A percentile compares a stretch with the other conserved stretches of the same genome.
These are phyloP conservation scores for Setaria italica DNA, from an alignment of 202 grass and related monocot species.

Conservation along the genomic window DNA sequence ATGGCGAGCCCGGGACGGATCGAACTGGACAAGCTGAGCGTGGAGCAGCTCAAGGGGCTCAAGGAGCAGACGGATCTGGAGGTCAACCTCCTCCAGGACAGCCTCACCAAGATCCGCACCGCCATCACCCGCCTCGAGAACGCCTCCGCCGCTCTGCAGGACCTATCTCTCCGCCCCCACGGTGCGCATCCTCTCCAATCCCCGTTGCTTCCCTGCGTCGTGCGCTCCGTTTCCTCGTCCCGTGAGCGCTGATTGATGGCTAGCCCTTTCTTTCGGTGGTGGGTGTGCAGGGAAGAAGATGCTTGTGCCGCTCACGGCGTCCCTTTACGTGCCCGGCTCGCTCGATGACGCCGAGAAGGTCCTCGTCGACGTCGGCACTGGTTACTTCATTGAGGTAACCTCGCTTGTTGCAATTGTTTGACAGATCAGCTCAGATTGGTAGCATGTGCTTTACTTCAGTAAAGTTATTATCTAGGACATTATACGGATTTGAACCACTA, in stretches of 20 bases:
- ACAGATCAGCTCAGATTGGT: neutral
- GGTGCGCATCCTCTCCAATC: constrained; percentile 19
- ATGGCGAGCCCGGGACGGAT: constrained; percentile 54
- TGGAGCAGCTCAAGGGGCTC: constrained; percentile 85
- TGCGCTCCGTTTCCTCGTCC: constrained; percentile 11
- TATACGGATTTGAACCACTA: neutral
- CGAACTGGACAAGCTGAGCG: constrained; percentile 78
- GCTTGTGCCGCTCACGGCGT: constrained; percentile 91
- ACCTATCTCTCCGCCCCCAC: constrained; percentile 83
- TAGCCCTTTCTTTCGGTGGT: constrained; percentile 19
- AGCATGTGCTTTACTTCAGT: neutral
- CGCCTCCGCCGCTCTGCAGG: constrained; percentile 75
- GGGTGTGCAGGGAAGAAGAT: constrained; percentile 80
- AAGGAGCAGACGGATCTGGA: constrained; percentile 98
- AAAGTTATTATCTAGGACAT: neutral
- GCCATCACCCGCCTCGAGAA: constrained; percentile 75
- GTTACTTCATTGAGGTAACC: constrained; percentile 95
- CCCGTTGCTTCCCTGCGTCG: neutral
- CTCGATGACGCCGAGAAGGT: constrained; percentile 89
- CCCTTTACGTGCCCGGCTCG: constrained; percentile 88
- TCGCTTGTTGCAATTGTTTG: constrained; percentile 1
- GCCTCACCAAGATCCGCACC: constrained; percentile 88
- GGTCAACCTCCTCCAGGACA: constrained; percentile 92
- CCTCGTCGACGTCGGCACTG: constrained; percentile 92
- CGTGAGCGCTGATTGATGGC: constrained; percentile 24